Conservation (phyloP, 73 alveolate genomes). For the Urostyla sp. region DNA sequence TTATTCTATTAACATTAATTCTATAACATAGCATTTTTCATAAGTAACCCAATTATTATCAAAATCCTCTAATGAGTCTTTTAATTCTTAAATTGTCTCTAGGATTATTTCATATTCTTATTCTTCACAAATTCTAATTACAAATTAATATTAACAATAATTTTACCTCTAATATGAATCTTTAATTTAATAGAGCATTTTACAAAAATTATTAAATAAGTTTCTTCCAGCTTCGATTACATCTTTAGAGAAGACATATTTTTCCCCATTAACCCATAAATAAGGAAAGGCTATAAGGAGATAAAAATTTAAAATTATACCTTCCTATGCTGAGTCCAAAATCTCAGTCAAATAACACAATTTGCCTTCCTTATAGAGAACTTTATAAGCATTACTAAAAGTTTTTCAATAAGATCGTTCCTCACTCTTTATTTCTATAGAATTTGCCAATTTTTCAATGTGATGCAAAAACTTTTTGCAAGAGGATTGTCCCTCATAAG, state of each 20-base stretch:
- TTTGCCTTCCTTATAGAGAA: constrained; percentile 77
- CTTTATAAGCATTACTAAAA: constrained; percentile 80
- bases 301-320: constrained; percentile 14
- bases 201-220: constrained; percentile 66
- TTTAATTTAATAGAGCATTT: constrained; percentile 32
- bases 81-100: constrained; percentile 40
- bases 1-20: constrained; percentile 76
- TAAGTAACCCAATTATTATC: constrained; percentile 84
- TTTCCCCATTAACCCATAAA: constrained; percentile 84
- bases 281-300: constrained; percentile 58
- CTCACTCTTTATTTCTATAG: constrained; percentile 61
- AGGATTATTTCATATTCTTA: constrained; percentile 21
- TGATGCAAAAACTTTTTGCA: constrained; percentile 79
- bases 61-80: constrained; percentile 56
- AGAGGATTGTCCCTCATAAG: constrained; percentile 86
- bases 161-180: constrained; percentile 22
- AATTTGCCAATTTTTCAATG: constrained; percentile 76
- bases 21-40: constrained; percentile 79
- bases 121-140: constrained; percentile 51
- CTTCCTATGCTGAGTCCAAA: constrained; percentile 84
- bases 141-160: too few species aligned
- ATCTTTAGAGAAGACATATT: constrained; percentile 78
- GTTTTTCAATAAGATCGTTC: constrained; percentile 80
- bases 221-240: constrained; percentile 84
- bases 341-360: constrained; percentile 85